A percentile compares a stretch with the other conserved stretches of the same genome.
These are phyloP conservation scores for Mycena chlorophos DNA, from an alignment of 768 basidiomycete genomes.

Conservation along the genomic window DNA sequence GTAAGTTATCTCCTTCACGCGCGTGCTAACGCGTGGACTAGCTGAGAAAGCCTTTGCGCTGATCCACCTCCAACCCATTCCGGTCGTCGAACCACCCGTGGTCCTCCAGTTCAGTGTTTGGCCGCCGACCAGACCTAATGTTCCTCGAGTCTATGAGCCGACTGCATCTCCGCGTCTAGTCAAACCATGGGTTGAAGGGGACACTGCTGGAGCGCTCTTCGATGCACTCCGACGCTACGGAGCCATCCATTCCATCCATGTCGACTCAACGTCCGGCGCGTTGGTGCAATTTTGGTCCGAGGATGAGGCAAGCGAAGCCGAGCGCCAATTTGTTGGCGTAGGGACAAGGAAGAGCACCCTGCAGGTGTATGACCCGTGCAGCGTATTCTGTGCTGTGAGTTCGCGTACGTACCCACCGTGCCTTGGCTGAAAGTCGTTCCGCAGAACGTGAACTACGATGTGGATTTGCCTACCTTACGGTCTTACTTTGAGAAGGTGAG, in stretches of 20 bases:
- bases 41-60: constrained; percentile 22
- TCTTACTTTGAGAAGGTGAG: constrained; percentile 15
- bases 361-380: constrained; percentile 16
- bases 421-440: not conserved
- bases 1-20: no score
- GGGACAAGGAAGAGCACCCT: not conserved
- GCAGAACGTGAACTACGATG: constrained; percentile 13
- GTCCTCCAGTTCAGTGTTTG: constrained; percentile 1
- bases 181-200: constrained; percentile 1
- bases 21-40: not conserved
- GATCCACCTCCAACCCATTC: constrained; percentile 9
- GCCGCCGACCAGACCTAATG: not conserved
- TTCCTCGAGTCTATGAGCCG: not conserved
- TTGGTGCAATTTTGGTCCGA: constrained; percentile 24
- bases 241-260: constrained; percentile 8
- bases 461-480: constrained; percentile 1
- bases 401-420: not conserved
- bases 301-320: constrained; percentile 14
- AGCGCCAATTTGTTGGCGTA: not conserved
- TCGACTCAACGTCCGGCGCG: constrained; percentile 13
- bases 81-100: constrained; percentile 1
- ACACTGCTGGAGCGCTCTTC: constrained; percentile 13
- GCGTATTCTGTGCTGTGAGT: constrained; percentile 18
- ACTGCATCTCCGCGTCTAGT: constrained; percentile 12
- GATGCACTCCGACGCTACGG: constrained; percentile 15